These are phyloP conservation scores for Pharnaceum exiguum DNA, from an alignment of 148 eudicot genomes.

Conservation along the genomic window DNA sequence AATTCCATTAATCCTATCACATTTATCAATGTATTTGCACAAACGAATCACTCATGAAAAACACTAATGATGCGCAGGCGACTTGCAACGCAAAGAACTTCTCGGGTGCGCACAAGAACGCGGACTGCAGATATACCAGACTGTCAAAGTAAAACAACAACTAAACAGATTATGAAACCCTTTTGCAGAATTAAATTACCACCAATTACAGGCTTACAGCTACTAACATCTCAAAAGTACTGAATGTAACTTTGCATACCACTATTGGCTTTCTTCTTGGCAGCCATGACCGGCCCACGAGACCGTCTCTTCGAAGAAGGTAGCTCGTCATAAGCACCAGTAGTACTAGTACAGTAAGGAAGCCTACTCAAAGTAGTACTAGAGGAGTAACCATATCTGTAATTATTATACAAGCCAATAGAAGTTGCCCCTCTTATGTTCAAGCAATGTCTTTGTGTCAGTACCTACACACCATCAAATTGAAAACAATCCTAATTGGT, in stretches of 20 bases:
- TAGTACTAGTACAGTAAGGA: constrained; percentile 39
- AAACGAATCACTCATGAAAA: too few relatives aligned
- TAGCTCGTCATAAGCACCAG: constrained; percentile 30
- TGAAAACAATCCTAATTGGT: not conserved
- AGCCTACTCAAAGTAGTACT: constrained; percentile 28
- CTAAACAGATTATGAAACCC: too few relatives aligned
- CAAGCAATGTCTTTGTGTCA: constrained; percentile 52
- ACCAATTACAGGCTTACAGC: too few relatives aligned
- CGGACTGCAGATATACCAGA: too few relatives aligned
- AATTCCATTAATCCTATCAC: too few relatives aligned
- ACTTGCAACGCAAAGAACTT: too few relatives aligned
- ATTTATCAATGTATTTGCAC: too few relatives aligned
- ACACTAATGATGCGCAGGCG: too few relatives aligned
- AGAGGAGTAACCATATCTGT: constrained; percentile 45
- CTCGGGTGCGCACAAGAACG: too few relatives aligned
- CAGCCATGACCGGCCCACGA: constrained; percentile 97
- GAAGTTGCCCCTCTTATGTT: constrained; percentile 48
- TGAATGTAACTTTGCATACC: constrained; percentile 30
- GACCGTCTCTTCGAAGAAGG: constrained; percentile 77
- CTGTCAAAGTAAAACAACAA: too few relatives aligned
- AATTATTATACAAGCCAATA: constrained; percentile 36
- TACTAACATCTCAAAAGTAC: not conserved
- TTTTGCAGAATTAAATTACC: too few relatives aligned
- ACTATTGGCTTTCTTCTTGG: constrained; percentile 70
- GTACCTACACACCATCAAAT: constrained; percentile 33